These are phyloP conservation scores for Paraglomus occultum DNA, from an alignment of 192 early-diverging fungal genomes.

Conservation along the genomic window DNA sequence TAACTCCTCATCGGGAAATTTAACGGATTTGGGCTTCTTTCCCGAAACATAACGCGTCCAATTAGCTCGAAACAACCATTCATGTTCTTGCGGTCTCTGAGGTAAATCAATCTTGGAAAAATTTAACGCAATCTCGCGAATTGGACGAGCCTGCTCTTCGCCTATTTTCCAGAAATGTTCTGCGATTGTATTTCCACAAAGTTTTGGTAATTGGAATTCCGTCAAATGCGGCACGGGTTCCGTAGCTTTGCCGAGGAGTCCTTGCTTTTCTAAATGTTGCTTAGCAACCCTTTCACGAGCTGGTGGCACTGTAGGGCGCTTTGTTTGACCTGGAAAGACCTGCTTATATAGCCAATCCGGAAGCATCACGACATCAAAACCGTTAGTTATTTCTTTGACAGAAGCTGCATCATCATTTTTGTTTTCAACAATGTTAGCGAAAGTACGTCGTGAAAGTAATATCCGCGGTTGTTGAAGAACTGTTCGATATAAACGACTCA, in stretches of 20 bases:
- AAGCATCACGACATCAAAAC: conserved; percentile 21
- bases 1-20: conserved; percentile 56
- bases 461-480: no score
- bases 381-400: not conserved
- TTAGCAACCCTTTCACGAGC: conserved; percentile 38
- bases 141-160: conserved; percentile 55
- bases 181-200: conserved; percentile 54
- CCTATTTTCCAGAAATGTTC: conserved; percentile 82
- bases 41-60: conserved; percentile 80
- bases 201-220: conserved; percentile 1
- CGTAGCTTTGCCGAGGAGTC: conserved; percentile 54
- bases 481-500: no score
- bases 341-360: conserved; percentile 25
- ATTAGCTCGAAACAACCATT: conserved; percentile 60
- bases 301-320: not conserved
- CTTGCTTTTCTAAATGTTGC: conserved; percentile 48
- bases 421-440: no score
- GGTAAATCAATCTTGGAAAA: conserved; percentile 44
- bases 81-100: conserved; percentile 37
- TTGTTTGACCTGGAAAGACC: conserved; percentile 11
- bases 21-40: conserved; percentile 40
- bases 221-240: conserved; percentile 37
- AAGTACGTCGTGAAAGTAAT: no score
- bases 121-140: conserved; percentile 50
- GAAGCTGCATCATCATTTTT: not conserved